A percentile compares a stretch with the other conserved stretches of the same genome.
Evolutionary conservation across 2,329 filamentous ascomycete genomes (phyloP).

Genomic region (Neofusicoccum parvum): DNA sequence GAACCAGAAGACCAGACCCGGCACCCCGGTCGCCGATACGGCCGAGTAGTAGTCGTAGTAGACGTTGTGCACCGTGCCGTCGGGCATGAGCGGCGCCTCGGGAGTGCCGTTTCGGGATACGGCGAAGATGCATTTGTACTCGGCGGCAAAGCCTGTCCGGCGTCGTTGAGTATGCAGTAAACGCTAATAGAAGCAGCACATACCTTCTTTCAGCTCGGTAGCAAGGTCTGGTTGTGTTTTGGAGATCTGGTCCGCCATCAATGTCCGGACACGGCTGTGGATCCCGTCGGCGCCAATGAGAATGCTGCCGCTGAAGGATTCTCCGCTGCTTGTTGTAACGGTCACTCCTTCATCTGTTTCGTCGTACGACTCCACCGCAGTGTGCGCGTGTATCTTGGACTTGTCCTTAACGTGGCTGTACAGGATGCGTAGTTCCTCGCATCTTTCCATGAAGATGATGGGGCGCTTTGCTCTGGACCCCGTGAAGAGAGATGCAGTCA

Average conservation of each 20-base stretch:
- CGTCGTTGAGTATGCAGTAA: too few relatives aligned
- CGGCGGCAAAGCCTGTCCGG: neutral
- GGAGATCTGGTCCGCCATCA: constrained; percentile 14
- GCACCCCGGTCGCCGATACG: constrained; percentile 23
- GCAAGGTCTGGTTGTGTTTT: neutral
- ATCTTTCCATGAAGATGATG: neutral
- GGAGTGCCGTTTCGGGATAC: neutral
- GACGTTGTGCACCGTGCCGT: constrained; percentile 21
- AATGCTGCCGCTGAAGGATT: neutral
- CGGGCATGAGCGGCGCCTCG: neutral
- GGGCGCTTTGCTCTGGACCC: neutral
- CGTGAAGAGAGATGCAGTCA: neutral
- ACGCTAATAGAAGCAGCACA: neutral
- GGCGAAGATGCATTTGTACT: neutral
- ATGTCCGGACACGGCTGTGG: constrained; percentile 1
- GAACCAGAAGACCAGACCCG: neutral
- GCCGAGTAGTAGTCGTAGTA: constrained; percentile 22
- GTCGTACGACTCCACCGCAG: neutral
- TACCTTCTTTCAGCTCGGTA: neutral
- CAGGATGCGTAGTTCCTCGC: neutral
- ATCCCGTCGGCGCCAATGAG: constrained; percentile 13
- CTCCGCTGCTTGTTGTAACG: constrained; percentile 25
- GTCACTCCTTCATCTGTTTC: constrained; percentile 16
- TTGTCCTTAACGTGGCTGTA: constrained; percentile 28
- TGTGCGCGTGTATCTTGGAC: constrained; percentile 24